These are phyloP conservation scores for Talaromyces verruculosus DNA, from an alignment of 2,329 filamentous ascomycete species.

Conservation along the genomic window DNA sequence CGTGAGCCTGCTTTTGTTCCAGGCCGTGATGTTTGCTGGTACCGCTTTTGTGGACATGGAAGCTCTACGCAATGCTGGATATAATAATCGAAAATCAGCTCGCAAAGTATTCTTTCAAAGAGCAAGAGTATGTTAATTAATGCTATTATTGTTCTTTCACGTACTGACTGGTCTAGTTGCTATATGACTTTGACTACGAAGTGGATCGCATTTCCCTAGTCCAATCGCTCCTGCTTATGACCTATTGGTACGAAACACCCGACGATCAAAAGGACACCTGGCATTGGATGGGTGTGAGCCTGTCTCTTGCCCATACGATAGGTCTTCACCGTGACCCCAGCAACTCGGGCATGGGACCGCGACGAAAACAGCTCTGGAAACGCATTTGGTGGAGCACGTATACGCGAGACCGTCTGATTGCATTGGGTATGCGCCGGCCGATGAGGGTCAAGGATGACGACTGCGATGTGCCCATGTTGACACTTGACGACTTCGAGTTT, in stretches of 20 bases:
- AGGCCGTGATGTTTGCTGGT: conserved; percentile 91
- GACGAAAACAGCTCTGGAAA: conserved; percentile 83
- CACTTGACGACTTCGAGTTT: conserved; percentile 80
- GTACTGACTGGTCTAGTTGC: conserved; percentile 26
- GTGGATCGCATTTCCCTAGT: conserved; percentile 84
- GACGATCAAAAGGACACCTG: conserved; percentile 97
- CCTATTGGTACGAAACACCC: conserved; percentile 95
- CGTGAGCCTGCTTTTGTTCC: conserved; percentile 83
- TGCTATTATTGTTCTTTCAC: not conserved
- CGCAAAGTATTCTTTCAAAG: conserved; percentile 87
- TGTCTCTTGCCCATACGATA: conserved; percentile 89
- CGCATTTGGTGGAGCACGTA: conserved; percentile 98
- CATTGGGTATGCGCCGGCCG: conserved; percentile 87
- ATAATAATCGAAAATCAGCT: conserved; percentile 73
- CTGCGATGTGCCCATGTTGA: conserved; percentile 89
- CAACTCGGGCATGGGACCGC: conserved; percentile 70
- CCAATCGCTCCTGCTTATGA: conserved; percentile 86
- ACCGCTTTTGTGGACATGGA: conserved; percentile 84
- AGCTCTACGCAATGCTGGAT: conserved; percentile 73
- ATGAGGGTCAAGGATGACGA: conserved; percentile 92
- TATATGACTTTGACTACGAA: conserved; percentile 97
- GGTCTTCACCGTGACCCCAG: conserved; percentile 84
- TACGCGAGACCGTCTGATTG: conserved; percentile 89
- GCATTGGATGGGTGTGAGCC: conserved; percentile 98
- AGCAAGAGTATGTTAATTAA: conserved; percentile 64